A percentile compares a stretch with the other conserved stretches of the same genome.
phyloP scores from a whole-genome alignment of 169 alveolate genomes.

The Eimeria mitis region DNA sequence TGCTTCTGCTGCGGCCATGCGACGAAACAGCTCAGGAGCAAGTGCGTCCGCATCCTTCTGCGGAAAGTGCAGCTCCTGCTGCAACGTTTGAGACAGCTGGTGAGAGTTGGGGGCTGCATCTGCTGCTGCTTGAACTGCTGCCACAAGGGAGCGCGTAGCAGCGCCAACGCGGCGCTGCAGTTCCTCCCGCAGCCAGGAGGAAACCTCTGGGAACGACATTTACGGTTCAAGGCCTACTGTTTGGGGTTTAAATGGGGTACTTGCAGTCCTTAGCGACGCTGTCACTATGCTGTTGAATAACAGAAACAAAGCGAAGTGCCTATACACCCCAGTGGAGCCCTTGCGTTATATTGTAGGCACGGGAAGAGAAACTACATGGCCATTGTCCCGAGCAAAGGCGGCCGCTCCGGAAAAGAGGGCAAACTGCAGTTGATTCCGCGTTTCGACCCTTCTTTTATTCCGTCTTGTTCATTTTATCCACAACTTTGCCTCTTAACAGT shows the following conservation, averaged over 20 bases:
- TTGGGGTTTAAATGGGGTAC: neutral
- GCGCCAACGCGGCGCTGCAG: conserved; percentile 68
- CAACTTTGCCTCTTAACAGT: neutral
- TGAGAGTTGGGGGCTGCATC: conserved; percentile 6
- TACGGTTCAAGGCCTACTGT: neutral
- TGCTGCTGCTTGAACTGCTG: conserved; percentile 53
- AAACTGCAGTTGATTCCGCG: neutral
- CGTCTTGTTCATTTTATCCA: neutral
- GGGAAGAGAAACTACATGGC: neutral
- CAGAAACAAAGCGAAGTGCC: neutral
- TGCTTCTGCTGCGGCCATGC: conserved; percentile 49
- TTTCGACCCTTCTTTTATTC: neutral
- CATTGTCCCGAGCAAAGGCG: neutral
- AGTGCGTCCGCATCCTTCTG: conserved; percentile 47
- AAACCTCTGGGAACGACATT: conserved; percentile 18
- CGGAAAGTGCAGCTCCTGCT: conserved; percentile 36
- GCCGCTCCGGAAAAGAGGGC: neutral
- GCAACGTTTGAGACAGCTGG: conserved; percentile 25
- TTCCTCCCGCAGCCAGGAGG: conserved; percentile 67
- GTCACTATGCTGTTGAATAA: neutral
- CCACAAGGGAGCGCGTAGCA: conserved; percentile 61
- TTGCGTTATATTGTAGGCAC: neutral
- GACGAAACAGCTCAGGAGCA: conserved; percentile 44
- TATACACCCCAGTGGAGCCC: neutral
- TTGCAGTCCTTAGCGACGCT: neutral